phyloP scores from a whole-genome alignment of 2,329 filamentous ascomycete genomes.

The Fusarium poae region DNA sequence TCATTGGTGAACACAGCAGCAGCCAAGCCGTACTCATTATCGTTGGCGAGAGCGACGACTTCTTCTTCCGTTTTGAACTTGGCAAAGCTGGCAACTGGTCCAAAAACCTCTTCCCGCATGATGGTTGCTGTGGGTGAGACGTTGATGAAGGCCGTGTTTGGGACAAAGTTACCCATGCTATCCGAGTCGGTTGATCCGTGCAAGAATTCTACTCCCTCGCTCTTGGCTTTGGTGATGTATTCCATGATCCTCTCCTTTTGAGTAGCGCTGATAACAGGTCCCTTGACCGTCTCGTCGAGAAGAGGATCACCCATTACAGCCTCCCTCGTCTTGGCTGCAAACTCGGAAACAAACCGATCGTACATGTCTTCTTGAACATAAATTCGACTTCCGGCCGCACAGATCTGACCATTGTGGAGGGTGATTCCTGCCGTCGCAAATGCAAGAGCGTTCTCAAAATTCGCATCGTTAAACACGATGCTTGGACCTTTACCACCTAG shows the following conservation, averaged over 20 bases:
- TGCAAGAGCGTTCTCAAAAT: conserved; percentile 73
- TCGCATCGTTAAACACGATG: conserved; percentile 71
- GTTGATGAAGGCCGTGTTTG: conserved; percentile 50
- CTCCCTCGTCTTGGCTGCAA: conserved; percentile 12
- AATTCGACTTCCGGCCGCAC: conserved; percentile 69
- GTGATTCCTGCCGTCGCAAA: conserved; percentile 55
- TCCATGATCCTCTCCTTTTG: conserved; percentile 68
- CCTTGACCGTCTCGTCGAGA: conserved; percentile 51
- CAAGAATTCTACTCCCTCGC: conserved; percentile 31
- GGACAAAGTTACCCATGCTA: conserved; percentile 46
- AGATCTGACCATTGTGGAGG: conserved; percentile 71
- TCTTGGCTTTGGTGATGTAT: conserved; percentile 51
- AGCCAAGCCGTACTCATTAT: conserved; percentile 27
- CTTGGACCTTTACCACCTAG: conserved; percentile 76
- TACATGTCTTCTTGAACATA: conserved; percentile 69
- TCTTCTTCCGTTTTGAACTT: conserved; percentile 36
- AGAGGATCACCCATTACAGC: conserved; percentile 45
- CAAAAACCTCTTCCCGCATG: conserved; percentile 36
- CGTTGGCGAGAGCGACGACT: conserved; percentile 16
- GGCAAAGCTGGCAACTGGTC: conserved; percentile 28
- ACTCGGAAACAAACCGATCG: conserved; percentile 53
- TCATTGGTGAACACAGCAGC: conserved; percentile 64
- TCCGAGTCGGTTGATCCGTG: conserved; percentile 13
- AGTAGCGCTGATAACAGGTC: conserved; percentile 65
- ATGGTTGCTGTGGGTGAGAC: conserved; percentile 31